Evolutionary conservation across 192 early-diverging fungal species (phyloP), one percentile per base, ranked within the genome.

Genomic region (Physocladia obscura): DNA sequence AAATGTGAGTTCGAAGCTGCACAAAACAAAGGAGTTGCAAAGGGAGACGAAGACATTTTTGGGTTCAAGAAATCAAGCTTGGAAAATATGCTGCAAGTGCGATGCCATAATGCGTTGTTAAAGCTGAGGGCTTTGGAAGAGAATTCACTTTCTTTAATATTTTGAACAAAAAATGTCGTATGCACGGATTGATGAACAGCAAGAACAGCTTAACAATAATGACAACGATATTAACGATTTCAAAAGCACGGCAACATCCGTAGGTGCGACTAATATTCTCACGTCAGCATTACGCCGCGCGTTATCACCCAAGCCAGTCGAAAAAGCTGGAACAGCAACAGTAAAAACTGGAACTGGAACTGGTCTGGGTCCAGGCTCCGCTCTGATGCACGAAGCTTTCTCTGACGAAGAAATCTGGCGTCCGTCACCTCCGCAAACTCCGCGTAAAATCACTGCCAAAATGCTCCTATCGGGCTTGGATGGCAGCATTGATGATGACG

Each of bases 1-100:
- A 31, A 57, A 36, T 15, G 31, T 44, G 81, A 84, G 63, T 84
- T 74, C 59, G 67, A 76, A 15, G 78, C 81, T 0, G 77, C 82
- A 5, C 67, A 73, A 48, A 75, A 70, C 36, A 78, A 78, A 19
- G 79, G 80, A 2, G 67, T 62, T 19, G 72, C 68, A 1, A 77
- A 79, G 47, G 75, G 63, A 3, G 63, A 76, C n/a, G 73, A 75
- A 35, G 78, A 73, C 1, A 32, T 70, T 24, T 24, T 4, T 62
- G 36, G 40, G 32, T 68, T 57, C 13, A 62, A 64, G 34, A 79
- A 76, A 60, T 44, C 73, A 37, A 74, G 71, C 62, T 39, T 82
- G 77, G 81, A 79, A 57, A 75, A 65, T 37, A 64, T 67, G 51
- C 55, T 82, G 49, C 76, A 79, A 40, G 51, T 82, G 49, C 56